Evolutionary conservation across 768 basidiomycete genomes (phyloP).

Genomic region (Jaapia argillacea): DNA sequence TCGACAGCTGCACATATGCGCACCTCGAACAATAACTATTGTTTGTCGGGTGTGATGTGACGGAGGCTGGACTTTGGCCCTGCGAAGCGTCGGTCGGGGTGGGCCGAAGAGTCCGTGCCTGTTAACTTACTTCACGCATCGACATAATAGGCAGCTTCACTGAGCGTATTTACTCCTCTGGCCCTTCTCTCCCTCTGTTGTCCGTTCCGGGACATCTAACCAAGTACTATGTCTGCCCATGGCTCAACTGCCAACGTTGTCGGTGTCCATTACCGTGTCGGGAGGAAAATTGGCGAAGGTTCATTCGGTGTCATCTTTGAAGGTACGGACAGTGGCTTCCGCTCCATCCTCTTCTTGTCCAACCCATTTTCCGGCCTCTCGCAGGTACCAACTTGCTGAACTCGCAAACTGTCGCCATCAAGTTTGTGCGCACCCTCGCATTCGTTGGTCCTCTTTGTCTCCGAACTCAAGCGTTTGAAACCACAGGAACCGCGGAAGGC

Average conservation of each 20-base stretch:
- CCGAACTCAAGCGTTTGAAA: background rate
- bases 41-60: too few species aligned
- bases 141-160: too few species aligned
- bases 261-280: conserved; percentile 95
- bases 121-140: too few species aligned
- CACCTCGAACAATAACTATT: too few species aligned
- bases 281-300: conserved; percentile 99
- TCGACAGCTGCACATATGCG: too few species aligned
- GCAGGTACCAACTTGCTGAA: conserved; percentile 95
- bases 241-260: conserved; percentile 67
- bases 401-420: conserved; percentile 98
- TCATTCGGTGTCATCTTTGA: conserved; percentile 96
- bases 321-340: conserved; percentile 31
- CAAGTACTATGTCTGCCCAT: conserved; percentile 21
- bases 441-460: background rate
- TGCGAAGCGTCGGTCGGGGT: too few species aligned
- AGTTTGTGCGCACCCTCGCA: conserved; percentile 71
- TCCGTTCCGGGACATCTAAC: too few species aligned
- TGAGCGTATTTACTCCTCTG: too few species aligned
- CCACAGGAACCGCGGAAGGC: conserved; percentile 83
- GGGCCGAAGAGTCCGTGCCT: too few species aligned
- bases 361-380: background rate
- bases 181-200: too few species aligned
- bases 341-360: conserved; percentile 4
- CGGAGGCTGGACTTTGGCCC: too few species aligned